phyloP scores from a whole-genome alignment of 164 flowering plant species.

The Pachysandra terminalis region DNA sequence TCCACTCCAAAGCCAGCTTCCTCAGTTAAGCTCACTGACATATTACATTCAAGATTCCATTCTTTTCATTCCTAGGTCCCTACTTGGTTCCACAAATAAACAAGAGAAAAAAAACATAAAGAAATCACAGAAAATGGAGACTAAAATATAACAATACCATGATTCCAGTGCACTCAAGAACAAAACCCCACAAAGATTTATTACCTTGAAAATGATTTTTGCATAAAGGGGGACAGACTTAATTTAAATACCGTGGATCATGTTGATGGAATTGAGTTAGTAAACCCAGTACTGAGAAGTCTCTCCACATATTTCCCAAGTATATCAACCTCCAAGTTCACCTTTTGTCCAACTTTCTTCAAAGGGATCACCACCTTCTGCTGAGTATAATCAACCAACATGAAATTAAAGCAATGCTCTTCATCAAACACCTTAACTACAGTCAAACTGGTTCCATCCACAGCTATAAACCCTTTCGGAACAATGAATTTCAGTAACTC shows the following conservation, averaged over 20 bases:
- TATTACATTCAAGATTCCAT: too few relatives aligned
- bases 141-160: not conserved
- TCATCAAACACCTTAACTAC: conserved; percentile 83
- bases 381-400: conserved; percentile 91
- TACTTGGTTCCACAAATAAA: too few relatives aligned
- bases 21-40: too few relatives aligned
- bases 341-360: conserved; percentile 86
- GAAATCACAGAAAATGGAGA: not conserved
- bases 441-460: conserved; percentile 95
- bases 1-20: too few relatives aligned
- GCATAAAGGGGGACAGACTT: too few relatives aligned
- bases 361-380: conserved; percentile 78
- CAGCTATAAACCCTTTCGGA: conserved; percentile 84
- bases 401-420: conserved; percentile 73
- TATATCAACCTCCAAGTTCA: conserved; percentile 92
- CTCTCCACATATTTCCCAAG: conserved; percentile 95
- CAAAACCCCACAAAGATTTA: not conserved
- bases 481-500: conserved; percentile 70
- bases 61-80: too few relatives aligned
- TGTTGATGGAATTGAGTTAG: conserved; percentile 24
- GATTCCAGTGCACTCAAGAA: not conserved
- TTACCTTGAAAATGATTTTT: not conserved
- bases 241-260: conserved; percentile 13
- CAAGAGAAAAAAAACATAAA: not conserved
- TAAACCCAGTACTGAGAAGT: conserved; percentile 57